Evolutionary conservation across 352 stramenopile genomes (phyloP).

Genomic region (Phytopythium ostracodes): DNA sequence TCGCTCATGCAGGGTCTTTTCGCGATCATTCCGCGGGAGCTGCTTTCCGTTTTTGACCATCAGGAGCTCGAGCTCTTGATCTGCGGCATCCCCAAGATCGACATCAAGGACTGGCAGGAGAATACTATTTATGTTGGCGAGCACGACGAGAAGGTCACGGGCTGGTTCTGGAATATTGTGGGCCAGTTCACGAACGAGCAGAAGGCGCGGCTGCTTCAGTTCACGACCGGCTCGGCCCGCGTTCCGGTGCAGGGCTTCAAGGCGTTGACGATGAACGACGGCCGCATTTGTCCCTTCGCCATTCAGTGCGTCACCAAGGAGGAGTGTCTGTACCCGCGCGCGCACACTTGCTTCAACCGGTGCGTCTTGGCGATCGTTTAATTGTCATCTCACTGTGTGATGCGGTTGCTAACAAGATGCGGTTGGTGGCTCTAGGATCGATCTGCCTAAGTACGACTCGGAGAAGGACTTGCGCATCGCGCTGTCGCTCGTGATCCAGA

Average conservation of each 20-base stretch:
- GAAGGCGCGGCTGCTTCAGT: slow-evolving; percentile 96
- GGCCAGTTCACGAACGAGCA: slow-evolving; percentile 92
- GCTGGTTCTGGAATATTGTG: slow-evolving; percentile 98
- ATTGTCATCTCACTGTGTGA: too few relatives aligned
- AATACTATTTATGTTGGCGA: slow-evolving; percentile 96
- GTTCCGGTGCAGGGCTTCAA: slow-evolving; percentile 90
- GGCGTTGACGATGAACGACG: slow-evolving; percentile 85
- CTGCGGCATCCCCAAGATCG: slow-evolving; percentile 96
- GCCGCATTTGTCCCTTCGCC: slow-evolving; percentile 82
- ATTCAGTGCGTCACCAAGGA: slow-evolving; percentile 82
- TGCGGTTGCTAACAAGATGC: slow-evolving; percentile 10
- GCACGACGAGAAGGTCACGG: slow-evolving; percentile 86
- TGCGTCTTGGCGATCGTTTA: slow-evolving; percentile 20
- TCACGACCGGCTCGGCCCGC: slow-evolving; percentile 96
- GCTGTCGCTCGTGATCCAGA: slow-evolving; percentile 80
- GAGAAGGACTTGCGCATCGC: slow-evolving; percentile 79
- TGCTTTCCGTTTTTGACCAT: slow-evolving; percentile 95
- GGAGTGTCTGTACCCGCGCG: slow-evolving; percentile 78
- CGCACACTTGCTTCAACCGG: slow-evolving; percentile 87
- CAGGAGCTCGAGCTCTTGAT: slow-evolving; percentile 98
- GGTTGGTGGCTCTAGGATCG: slow-evolving; percentile 38
- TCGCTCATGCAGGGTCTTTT: slow-evolving; percentile 95
- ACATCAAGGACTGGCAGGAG: slow-evolving; percentile 94
- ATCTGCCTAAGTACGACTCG: slow-evolving; percentile 68
- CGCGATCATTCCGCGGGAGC: slow-evolving; percentile 93